Evolutionary conservation across 2,329 filamentous ascomycete genomes (phyloP).

Genomic region (Cadophora luteo-olivacea): DNA sequence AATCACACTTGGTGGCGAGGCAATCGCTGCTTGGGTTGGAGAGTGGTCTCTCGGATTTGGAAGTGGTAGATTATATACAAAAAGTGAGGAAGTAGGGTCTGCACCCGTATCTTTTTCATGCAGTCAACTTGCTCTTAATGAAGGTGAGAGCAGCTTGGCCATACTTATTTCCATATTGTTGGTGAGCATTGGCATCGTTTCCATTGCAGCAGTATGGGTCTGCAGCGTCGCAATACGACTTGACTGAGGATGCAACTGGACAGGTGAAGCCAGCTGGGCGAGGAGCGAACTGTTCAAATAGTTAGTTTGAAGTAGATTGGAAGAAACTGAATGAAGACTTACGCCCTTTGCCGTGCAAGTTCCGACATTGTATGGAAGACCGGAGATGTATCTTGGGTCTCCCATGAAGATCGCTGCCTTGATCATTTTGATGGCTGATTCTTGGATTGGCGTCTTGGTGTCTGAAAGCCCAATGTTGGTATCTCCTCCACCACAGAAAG

Average conservation of each 20-base stretch:
- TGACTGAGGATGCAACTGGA: slow-evolving; percentile 58
- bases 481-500: slow-evolving; percentile 63
- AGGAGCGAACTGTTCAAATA: slow-evolving; percentile 54
- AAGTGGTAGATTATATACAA: background rate
- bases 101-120: background rate
- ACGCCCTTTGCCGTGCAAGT: slow-evolving; percentile 65
- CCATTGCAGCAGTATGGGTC: slow-evolving; percentile 70
- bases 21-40: background rate
- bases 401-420: slow-evolving; percentile 72
- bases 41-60: no score
- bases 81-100: background rate
- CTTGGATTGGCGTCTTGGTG: slow-evolving; percentile 51
- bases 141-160: slow-evolving; percentile 61
- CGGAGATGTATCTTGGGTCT: slow-evolving; percentile 62
- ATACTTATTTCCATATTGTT: slow-evolving; percentile 63
- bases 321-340: slow-evolving; percentile 45
- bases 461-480: slow-evolving; percentile 53
- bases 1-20: background rate
- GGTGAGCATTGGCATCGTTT: slow-evolving; percentile 59
- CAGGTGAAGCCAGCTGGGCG: slow-evolving; percentile 61
- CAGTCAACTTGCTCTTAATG: slow-evolving; percentile 57
- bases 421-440: slow-evolving; percentile 58
- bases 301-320: no score
- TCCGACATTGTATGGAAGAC: slow-evolving; percentile 65
- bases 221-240: slow-evolving; percentile 64